phyloP scores from a whole-genome alignment of 306 rosid genomes.

The Acacia melanoxylon region DNA sequence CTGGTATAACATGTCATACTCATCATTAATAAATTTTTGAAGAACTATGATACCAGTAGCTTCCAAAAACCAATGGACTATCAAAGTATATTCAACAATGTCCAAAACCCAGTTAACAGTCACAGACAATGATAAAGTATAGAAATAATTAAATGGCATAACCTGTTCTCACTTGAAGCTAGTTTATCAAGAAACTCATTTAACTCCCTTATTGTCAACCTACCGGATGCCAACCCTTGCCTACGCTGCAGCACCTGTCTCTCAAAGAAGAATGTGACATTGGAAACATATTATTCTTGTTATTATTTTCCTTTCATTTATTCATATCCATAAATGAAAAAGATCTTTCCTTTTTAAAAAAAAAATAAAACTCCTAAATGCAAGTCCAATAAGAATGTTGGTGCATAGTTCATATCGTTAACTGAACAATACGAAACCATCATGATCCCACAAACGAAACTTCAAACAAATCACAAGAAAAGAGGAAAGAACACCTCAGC shows the following conservation, averaged over 20 bases:
- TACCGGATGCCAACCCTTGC: slow-evolving; percentile 81
- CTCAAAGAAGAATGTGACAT: slow-evolving; percentile 16
- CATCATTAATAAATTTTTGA: not conserved
- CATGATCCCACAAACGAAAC: not conserved
- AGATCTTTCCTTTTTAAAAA: not conserved
- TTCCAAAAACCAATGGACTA: not conserved
- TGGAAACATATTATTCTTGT: not conserved
- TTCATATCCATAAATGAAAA: not conserved
- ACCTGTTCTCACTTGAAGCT: slow-evolving; percentile 82
- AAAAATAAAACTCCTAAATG: not conserved
- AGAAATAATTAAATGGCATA: not conserved
- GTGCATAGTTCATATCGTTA: not conserved
- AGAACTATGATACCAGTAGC: not conserved
- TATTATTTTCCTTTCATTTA: slow-evolving; percentile 8
- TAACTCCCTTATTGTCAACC: slow-evolving; percentile 69
- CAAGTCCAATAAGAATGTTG: not conserved
- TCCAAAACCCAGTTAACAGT: not conserved
- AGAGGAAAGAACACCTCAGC: slow-evolving; percentile 53
- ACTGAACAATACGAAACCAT: slow-evolving; percentile 11
- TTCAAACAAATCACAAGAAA: not conserved
- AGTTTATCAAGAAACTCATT: slow-evolving; percentile 83
- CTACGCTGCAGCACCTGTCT: slow-evolving; percentile 77
- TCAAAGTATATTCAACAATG: not conserved
- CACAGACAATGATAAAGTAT: not conserved
- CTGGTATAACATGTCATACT: not conserved